Evolutionary conservation across 352 stramenopile species (phyloP).

Genomic region (Globisporangium solare): DNA sequence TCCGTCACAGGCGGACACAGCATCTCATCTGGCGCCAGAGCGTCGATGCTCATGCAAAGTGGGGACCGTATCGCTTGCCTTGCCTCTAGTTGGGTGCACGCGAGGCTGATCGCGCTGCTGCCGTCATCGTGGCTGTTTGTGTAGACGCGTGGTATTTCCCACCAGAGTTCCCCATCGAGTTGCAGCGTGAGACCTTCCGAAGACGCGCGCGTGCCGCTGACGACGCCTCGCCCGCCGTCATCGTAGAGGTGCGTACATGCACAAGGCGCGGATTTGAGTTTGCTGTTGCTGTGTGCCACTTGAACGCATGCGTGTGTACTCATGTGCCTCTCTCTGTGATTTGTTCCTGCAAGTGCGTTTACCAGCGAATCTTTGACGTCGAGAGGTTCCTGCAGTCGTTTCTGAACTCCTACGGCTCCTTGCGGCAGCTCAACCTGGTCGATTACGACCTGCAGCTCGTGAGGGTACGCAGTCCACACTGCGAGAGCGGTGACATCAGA

Average conservation of each 20-base stretch:
- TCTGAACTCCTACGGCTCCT: slow-evolving; percentile 33
- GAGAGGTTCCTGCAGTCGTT: slow-evolving; percentile 51
- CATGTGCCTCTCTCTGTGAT: not conserved
- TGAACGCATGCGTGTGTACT: not conserved
- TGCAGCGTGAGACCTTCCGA: slow-evolving; percentile 11
- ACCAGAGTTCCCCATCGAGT: slow-evolving; percentile 35
- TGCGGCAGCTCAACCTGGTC: slow-evolving; percentile 37
- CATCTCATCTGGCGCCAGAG: slow-evolving; percentile 3
- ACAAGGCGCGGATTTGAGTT: not conserved
- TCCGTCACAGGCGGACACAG: not conserved
- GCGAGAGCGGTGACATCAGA: too few species aligned
- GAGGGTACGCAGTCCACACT: slow-evolving; percentile 21
- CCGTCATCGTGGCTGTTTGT: not conserved
- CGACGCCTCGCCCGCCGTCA: not conserved
- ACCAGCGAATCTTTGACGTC: slow-evolving; percentile 49
- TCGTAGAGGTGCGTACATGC: slow-evolving; percentile 17
- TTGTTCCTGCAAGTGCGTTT: slow-evolving; percentile 27
- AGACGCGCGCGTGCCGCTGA: not conserved
- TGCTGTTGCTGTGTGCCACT: not conserved
- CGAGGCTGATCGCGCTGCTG: not conserved
- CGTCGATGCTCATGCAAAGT: too few species aligned
- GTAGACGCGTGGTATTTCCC: slow-evolving; percentile 36
- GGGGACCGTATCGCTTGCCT: too few species aligned
- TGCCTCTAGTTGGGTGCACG: not conserved
- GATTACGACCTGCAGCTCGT: slow-evolving; percentile 62